These are phyloP conservation scores for Podosphaera fusca DNA, from an alignment of 2,329 filamentous ascomycete genomes.

Conservation along the genomic window DNA sequence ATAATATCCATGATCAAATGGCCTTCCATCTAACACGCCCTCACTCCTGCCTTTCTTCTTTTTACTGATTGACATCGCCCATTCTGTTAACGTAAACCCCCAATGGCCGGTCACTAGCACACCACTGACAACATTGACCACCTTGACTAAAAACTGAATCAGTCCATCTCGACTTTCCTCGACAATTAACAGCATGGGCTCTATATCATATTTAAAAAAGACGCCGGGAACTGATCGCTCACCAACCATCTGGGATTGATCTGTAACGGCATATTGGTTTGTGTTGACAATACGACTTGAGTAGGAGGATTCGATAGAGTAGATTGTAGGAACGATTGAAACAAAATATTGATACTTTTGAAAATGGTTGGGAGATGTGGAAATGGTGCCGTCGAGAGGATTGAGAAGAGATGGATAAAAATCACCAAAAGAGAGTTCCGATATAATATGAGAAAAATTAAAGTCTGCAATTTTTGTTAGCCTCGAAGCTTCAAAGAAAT, in stretches of 20 bases:
- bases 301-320: conserved; percentile 34
- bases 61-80: conserved; percentile 34
- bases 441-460: conserved; percentile 95
- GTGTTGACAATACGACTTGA: conserved; percentile 48
- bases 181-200: conserved; percentile 74
- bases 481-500: no score
- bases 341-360: conserved; percentile 97
- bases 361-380: conserved; percentile 53
- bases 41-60: conserved; percentile 15
- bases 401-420: conserved; percentile 88
- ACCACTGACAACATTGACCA: conserved; percentile 78
- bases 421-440: conserved; percentile 88
- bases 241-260: conserved; percentile 49
- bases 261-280: conserved; percentile 94
- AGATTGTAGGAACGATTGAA: conserved; percentile 82
- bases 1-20: conserved; percentile 13
- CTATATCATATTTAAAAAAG: conserved; percentile 98
- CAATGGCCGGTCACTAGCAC: conserved; percentile 86
- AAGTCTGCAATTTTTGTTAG: conserved; percentile 33
- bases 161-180: conserved; percentile 60
- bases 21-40: conserved; percentile 16
- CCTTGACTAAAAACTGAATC: conserved; percentile 50
- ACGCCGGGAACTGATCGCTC: conserved; percentile 63
- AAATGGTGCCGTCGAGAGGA: conserved; percentile 78
- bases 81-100: conserved; percentile 69